phyloP scores from a whole-genome alignment of 257 asterid species.

The Rauvolfia tetraphylla region DNA sequence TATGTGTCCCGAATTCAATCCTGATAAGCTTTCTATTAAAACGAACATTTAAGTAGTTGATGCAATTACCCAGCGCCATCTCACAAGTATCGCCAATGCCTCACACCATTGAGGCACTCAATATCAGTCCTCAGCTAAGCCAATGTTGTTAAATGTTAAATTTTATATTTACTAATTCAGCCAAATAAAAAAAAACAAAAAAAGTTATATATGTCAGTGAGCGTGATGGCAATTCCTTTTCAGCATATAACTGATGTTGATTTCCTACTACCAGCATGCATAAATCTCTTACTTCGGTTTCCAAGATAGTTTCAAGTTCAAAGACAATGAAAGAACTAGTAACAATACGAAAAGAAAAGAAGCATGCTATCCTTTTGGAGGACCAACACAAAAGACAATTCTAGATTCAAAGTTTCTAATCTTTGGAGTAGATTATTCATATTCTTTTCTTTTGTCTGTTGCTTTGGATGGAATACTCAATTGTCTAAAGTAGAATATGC shows the following conservation, averaged over 20 bases:
- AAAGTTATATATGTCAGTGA: not conserved
- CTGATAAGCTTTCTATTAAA: constrained; percentile 1
- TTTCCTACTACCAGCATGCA: not conserved
- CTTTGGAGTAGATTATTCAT: not conserved
- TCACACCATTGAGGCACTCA: not conserved
- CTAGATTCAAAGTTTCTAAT: not conserved
- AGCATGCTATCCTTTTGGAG: too few species aligned
- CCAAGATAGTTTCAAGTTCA: too few species aligned
- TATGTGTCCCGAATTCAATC: not conserved
- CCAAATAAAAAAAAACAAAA: not conserved
- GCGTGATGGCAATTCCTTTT: too few species aligned
- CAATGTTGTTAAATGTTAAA: not conserved
- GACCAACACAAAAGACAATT: too few species aligned
- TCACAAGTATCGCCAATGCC: not conserved
- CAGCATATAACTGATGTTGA: not conserved
- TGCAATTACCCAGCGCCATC: not conserved
- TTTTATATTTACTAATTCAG: not conserved
- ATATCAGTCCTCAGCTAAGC: not conserved
- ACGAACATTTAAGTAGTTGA: not conserved
- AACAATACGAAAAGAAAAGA: too few species aligned
- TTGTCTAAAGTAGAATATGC: not conserved
- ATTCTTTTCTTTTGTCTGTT: not conserved
- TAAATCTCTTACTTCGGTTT: not conserved
- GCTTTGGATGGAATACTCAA: not conserved
- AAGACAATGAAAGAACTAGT: too few species aligned